Evolutionary conservation across 108 stramenopile species (phyloP), one percentile per base, ranked within the genome.

Genomic region (Nannochloropsis salina): DNA sequence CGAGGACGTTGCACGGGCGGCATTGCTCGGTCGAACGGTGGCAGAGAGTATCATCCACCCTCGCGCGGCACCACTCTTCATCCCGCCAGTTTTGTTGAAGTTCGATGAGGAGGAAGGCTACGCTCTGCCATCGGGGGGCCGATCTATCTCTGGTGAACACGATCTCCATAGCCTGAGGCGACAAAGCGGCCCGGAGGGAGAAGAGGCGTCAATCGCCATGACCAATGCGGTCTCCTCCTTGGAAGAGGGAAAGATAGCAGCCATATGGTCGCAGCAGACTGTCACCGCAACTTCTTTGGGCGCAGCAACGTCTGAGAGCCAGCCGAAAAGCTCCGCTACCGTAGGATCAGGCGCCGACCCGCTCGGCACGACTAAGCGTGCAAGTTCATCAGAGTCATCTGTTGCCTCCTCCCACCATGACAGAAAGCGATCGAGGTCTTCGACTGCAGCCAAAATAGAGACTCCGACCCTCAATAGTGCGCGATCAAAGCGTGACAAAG

Each of bases 1-100:
- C 61, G 61, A 74, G n/a, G 61, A n/a, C 61, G 61, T 74, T 15
- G 61, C 61, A 74, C 61, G 61, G 15, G 61, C 61, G 15, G 61
- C 61, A n/a, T 1, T 74, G 61, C 61, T 74, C n/a, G 61, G 61
- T 15, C 61, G 61, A n/a, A n/a, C 61, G n/a, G 61, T 74, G 2
- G 6, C 61, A n/a, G 61, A 74, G 61, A 74, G 20, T 15, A 74
- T 74, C n/a, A 74, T n/a, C 2, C 61, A 74, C 61, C 61, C 61
- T 74, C 61, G 61, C 20, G 61, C 61, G 20, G 61, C 61, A n/a
- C 61, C 61, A n/a, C 2, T 74, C 4, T 74, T 74, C n/a, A 74
- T 74, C n/a, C 61, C 61, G 5, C 20, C 61, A n/a, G 61, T 2
- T 4, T 74, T 74, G 61, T 74, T 74, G 61, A 74, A 6, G 61